Conservation (phyloP, 2,329 filamentous ascomycete species). For the Huntiella bhutanensis region DNA sequence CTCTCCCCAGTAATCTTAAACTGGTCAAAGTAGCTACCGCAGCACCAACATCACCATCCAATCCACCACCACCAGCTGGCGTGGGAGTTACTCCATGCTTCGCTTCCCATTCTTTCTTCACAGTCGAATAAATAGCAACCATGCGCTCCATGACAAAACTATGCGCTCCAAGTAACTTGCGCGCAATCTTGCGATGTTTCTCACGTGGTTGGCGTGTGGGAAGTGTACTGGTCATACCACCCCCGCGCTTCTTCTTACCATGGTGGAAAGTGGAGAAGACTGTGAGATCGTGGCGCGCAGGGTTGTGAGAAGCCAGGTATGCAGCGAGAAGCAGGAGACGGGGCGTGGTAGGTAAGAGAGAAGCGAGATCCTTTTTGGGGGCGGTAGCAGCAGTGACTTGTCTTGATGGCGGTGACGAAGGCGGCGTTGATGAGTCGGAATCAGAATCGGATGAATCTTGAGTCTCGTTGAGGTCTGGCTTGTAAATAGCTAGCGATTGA, state of each 20-base stretch:
- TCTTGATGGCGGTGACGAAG: background rate
- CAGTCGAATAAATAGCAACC: constrained; percentile 55
- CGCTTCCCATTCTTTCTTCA: constrained; percentile 35
- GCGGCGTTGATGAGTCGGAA: background rate
- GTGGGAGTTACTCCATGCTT: constrained; percentile 9
- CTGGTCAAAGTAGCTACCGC: constrained; percentile 55
- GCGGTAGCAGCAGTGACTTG: constrained; percentile 2
- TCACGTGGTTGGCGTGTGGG: constrained; percentile 18
- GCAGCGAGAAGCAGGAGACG: constrained; percentile 57
- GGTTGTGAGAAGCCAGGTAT: constrained; percentile 68
- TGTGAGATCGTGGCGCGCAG: constrained; percentile 49
- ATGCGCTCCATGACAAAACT: constrained; percentile 62
- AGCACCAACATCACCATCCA: constrained; percentile 40
- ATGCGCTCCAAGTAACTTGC: constrained; percentile 58
- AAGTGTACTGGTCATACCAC: constrained; percentile 23
- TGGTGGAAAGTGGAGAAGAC: constrained; percentile 58
- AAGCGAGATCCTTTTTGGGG: constrained; percentile 25
- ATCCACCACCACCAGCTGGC: constrained; percentile 16
- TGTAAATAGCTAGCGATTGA: constrained; percentile 1
- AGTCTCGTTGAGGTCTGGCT: background rate
- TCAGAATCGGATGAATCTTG: background rate
- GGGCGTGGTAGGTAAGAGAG: constrained; percentile 50
- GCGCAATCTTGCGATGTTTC: constrained; percentile 53
- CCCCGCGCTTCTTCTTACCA: constrained; percentile 29
- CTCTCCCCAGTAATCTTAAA: constrained; percentile 47